Evolutionary conservation across 2,329 filamentous ascomycete species (phyloP).

Genomic region (Penicillium italicum): DNA sequence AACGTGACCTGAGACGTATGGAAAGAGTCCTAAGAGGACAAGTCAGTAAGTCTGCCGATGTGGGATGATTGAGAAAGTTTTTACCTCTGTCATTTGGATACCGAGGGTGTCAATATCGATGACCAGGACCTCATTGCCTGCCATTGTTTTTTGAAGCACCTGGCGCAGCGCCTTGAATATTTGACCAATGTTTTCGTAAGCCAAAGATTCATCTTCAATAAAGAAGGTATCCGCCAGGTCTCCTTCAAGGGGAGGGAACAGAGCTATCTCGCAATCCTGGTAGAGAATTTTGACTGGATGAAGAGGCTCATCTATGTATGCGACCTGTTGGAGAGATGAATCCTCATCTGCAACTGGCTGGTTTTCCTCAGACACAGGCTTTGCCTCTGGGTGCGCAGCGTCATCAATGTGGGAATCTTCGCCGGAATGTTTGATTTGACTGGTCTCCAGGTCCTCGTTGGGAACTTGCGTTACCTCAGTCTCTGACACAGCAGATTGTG

Average conservation of each 20-base stretch:
- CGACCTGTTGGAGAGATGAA: constrained; percentile 23
- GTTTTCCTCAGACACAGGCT: constrained; percentile 7
- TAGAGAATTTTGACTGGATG: constrained; percentile 56
- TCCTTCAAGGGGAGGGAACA: constrained; percentile 56
- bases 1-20: constrained; percentile 51
- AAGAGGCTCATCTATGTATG: constrained; percentile 20
- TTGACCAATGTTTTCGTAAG: constrained; percentile 51
- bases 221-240: constrained; percentile 56
- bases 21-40: constrained; percentile 46
- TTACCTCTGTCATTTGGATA: constrained; percentile 57
- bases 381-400: constrained; percentile 8
- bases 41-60: constrained; percentile 22
- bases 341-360: constrained; percentile 3
- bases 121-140: constrained; percentile 55
- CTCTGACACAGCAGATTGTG: neutral
- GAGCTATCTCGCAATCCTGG: constrained; percentile 52
- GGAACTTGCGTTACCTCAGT: constrained; percentile 4
- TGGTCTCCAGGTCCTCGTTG: constrained; percentile 16
- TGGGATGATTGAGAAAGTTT: constrained; percentile 21
- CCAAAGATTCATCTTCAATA: constrained; percentile 54
- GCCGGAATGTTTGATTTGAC: constrained; percentile 7
- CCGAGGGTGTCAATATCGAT: constrained; percentile 55
- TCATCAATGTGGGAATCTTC: constrained; percentile 9
- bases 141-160: constrained; percentile 54
- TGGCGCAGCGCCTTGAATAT: constrained; percentile 56